These are phyloP conservation scores for Hymenoscyphus fructigenus DNA, from an alignment of 2,329 filamentous ascomycete species.

Conservation along the genomic window DNA sequence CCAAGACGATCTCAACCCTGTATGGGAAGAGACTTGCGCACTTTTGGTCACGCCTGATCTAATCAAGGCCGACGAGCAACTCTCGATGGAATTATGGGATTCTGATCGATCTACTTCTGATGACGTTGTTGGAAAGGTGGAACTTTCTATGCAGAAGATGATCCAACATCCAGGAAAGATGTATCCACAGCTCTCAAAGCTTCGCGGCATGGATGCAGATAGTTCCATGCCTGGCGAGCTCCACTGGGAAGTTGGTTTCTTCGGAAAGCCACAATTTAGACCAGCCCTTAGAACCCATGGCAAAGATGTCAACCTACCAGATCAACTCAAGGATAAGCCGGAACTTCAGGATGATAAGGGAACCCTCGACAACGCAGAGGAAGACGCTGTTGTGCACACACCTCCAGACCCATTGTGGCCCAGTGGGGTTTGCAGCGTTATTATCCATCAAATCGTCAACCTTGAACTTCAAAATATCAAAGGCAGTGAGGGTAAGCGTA, in stretches of 20 bases:
- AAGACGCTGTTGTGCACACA: conserved; percentile 84
- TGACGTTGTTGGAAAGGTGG: conserved; percentile 92
- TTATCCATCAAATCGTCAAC: conserved; percentile 94
- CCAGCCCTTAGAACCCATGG: conserved; percentile 83
- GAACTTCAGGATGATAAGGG: conserved; percentile 89
- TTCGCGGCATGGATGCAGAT: conserved; percentile 78
- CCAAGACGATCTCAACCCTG: conserved; percentile 87
- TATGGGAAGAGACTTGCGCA: conserved; percentile 86
- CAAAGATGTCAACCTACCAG: conserved; percentile 74
- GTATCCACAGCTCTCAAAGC: conserved; percentile 83
- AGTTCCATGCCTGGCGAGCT: conserved; percentile 90
- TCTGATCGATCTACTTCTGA: conserved; percentile 90
- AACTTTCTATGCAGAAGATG: conserved; percentile 90
- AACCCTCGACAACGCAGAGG: conserved; percentile 66
- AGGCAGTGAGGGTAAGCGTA: conserved; percentile 76
- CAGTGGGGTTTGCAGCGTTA: conserved; percentile 79
- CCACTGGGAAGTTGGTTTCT: conserved; percentile 95
- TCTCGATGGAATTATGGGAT: conserved; percentile 95
- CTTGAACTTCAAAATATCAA: conserved; percentile 90
- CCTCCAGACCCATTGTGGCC: conserved; percentile 97
- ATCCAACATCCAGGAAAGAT: conserved; percentile 92
- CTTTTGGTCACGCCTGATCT: conserved; percentile 84
- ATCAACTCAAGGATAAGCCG: conserved; percentile 68
- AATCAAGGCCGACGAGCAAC: conserved; percentile 89
- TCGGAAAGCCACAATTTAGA: conserved; percentile 85